These are phyloP conservation scores for Beauveria sp. DNA, from an alignment of 2,329 filamentous ascomycete species.

Conservation along the genomic window DNA sequence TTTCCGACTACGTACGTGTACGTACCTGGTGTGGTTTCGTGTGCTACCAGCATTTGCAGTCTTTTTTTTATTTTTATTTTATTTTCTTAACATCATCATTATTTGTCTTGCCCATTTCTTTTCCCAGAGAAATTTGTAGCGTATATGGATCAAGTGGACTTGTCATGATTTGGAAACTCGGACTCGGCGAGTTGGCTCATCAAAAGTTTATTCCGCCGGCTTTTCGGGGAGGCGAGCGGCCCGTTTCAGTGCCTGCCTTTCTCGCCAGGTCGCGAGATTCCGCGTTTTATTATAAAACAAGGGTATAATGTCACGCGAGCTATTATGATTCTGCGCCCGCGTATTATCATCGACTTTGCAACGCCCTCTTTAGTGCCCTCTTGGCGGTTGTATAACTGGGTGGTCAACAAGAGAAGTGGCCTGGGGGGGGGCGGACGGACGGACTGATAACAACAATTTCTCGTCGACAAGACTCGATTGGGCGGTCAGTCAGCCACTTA, in stretches of 20 bases:
- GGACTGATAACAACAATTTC: too few species aligned
- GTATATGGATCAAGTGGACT: neutral
- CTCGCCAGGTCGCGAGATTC: neutral
- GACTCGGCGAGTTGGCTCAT: neutral
- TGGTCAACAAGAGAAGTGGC: too few species aligned
- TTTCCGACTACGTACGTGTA: neutral
- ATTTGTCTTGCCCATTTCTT: neutral
- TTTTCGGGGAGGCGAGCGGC: neutral
- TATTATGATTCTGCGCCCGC: neutral
- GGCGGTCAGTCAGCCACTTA: too few species aligned
- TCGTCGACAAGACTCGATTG: too few species aligned
- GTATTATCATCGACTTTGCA: too few species aligned
- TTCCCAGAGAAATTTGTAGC: too few species aligned
- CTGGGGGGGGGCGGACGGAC: too few species aligned
- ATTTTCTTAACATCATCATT: neutral
- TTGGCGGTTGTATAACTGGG: too few species aligned
- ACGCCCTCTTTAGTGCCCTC: too few species aligned
- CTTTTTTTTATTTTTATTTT: neutral
- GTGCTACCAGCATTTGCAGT: neutral
- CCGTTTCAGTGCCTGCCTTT: neutral
- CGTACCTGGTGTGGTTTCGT: neutral
- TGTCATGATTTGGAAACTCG: neutral
- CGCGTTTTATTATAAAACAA: neutral
- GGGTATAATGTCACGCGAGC: neutral
- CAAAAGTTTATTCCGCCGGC: neutral